These are phyloP conservation scores for Plasmopara viticola DNA, from an alignment of 352 stramenopile genomes.

Conservation along the genomic window DNA sequence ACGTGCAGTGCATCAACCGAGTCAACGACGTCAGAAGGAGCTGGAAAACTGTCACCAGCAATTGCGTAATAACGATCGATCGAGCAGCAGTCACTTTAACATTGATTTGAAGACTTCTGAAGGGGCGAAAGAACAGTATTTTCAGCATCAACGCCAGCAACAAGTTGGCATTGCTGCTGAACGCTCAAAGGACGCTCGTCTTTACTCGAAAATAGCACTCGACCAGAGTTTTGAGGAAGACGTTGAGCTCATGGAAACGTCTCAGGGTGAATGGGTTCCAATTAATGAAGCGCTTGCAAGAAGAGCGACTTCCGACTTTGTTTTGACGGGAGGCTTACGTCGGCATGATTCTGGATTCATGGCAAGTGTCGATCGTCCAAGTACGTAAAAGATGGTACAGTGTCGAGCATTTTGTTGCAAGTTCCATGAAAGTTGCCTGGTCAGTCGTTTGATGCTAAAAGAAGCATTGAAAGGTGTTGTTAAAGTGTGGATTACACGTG, in stretches of 20 bases:
- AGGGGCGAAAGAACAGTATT: conserved; percentile 29
- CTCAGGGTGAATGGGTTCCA: conserved; percentile 59
- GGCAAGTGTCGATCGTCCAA: no score
- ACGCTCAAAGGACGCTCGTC: conserved; percentile 10
- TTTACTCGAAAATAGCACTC: conserved; percentile 20
- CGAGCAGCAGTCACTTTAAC: conserved; percentile 15
- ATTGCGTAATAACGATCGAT: conserved; percentile 21
- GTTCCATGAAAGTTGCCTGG: no score
- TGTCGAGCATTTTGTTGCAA: no score
- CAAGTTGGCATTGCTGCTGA: conserved; percentile 21
- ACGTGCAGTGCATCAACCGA: conserved; percentile 20
- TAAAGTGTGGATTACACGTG: no score
- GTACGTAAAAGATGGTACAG: no score
- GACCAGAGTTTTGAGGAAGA: conserved; percentile 35
- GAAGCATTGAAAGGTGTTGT: no score
- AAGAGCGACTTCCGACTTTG: conserved; percentile 7
- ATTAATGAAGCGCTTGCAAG: conserved; percentile 19
- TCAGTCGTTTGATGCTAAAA: no score
- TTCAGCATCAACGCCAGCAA: conserved; percentile 32
- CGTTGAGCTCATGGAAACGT: conserved; percentile 53
- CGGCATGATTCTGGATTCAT: conserved; percentile 2
- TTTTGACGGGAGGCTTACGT: conserved; percentile 18
- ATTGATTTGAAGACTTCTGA: conserved; percentile 19
- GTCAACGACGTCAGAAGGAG: conserved; percentile 27
- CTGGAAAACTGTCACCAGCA: conserved; percentile 24